Conservation (phyloP, 2,329 filamentous ascomycete genomes). For the Epichloe sp. region DNA sequence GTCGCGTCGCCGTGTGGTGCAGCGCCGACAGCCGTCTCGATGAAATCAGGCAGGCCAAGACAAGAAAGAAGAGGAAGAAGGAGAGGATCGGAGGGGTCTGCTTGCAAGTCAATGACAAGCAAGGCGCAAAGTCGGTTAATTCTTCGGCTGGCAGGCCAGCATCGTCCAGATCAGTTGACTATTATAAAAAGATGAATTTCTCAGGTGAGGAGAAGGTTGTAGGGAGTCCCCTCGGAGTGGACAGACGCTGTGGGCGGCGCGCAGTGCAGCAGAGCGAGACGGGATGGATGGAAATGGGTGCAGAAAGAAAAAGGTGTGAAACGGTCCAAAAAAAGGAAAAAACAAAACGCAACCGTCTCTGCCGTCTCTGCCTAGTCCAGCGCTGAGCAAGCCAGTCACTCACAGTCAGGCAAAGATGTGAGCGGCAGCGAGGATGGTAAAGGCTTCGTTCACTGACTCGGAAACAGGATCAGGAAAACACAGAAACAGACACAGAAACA, state of each 20-base stretch:
- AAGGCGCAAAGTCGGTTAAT: background rate
- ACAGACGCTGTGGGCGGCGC: background rate
- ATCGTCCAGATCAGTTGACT: background rate
- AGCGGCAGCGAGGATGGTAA: background rate
- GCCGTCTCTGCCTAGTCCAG: background rate
- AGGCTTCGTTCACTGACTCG: background rate
- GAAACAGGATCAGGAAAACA: too few relatives aligned
- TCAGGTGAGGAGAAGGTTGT: background rate
- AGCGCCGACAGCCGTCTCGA: background rate
- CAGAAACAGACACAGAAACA: too few relatives aligned
- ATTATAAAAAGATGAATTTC: background rate
- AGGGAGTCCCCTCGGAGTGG: background rate
- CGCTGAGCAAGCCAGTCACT: background rate
- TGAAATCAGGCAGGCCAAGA: background rate
- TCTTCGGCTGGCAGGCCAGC: background rate
- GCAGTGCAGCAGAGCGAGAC: background rate
- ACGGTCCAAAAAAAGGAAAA: background rate
- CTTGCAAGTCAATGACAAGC: slow-evolving; percentile 1
- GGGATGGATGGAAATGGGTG: background rate
- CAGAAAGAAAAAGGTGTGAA: background rate
- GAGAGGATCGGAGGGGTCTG: background rate
- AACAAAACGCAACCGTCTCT: background rate
- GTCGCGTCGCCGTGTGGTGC: slow-evolving; percentile 1
- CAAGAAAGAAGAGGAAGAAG: background rate
- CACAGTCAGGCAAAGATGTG: background rate